Percentiles rank a stretch among this genome's conserved stretches.
Evolutionary conservation across 2,329 filamentous ascomycete species (phyloP).

Genomic region (Ophiocordyceps sinensis): DNA sequence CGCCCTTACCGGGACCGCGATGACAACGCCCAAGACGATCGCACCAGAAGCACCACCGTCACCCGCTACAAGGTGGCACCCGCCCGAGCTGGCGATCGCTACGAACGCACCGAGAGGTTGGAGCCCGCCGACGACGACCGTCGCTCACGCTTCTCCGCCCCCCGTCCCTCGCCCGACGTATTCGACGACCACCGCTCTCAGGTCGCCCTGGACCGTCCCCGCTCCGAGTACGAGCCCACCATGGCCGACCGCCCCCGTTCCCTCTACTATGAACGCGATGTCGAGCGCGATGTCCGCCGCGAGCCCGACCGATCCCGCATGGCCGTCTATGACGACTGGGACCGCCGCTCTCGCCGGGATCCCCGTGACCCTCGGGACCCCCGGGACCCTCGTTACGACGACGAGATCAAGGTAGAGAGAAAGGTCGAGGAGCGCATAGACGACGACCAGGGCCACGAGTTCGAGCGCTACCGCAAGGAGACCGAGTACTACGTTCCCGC

Average conservation of each 20-base stretch:
- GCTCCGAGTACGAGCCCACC: conserved; percentile 32
- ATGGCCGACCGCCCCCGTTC: conserved; percentile 20
- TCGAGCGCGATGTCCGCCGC: conserved; percentile 19
- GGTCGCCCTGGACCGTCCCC: conserved; percentile 31
- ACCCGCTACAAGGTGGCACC: conserved; percentile 37
- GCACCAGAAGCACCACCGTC: conserved; percentile 31
- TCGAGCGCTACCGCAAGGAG: conserved; percentile 47
- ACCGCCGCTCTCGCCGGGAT: conserved; percentile 23
- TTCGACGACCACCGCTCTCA: conserved; percentile 26
- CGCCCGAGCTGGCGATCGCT: conserved; percentile 23
- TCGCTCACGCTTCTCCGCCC: conserved; percentile 29
- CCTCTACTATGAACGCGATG: conserved; percentile 30
- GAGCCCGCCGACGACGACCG: conserved; percentile 27
- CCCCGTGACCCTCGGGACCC: conserved; percentile 20
- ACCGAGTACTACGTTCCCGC: conserved; percentile 45
- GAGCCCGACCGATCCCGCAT: conserved; percentile 15
- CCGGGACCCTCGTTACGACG: conserved; percentile 25
- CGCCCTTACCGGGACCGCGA: conserved; percentile 20
- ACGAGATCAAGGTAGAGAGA: conserved; percentile 40
- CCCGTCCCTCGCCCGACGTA: conserved; percentile 23
- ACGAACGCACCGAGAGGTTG: conserved; percentile 22
- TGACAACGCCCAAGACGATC: conserved; percentile 27
- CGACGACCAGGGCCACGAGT: conserved; percentile 29
- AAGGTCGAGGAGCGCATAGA: conserved; percentile 35
- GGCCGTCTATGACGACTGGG: conserved; percentile 29